Evolutionary conservation across 83 land plant genomes (phyloP).

Genomic region (Thuja plicata): DNA sequence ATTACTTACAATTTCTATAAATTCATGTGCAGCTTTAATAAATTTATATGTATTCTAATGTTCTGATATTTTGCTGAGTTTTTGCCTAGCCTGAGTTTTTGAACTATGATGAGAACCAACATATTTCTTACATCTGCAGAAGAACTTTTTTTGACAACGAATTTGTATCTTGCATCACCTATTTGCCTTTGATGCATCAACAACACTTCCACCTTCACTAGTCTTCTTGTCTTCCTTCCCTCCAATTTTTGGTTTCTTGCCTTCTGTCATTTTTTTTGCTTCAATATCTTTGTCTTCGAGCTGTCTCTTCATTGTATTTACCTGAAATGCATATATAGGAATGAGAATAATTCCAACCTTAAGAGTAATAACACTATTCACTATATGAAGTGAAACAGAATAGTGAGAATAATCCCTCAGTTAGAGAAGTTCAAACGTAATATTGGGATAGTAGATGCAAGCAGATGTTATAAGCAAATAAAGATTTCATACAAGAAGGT

Average conservation of each 20-base stretch:
- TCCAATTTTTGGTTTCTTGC: conserved; percentile 10
- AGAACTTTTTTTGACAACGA: not conserved
- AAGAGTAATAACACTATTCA: not conserved
- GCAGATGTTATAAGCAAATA: not conserved
- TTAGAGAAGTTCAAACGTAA: not conserved
- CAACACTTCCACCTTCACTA: not conserved
- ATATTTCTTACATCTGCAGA: not conserved
- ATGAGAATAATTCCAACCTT: not conserved
- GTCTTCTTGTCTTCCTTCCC: conserved; percentile 5
- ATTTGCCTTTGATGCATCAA: not conserved
- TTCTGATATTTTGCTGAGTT: no score
- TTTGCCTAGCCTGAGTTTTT: no score
- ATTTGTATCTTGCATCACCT: not conserved
- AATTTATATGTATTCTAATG: no score
- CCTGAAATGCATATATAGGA: not conserved
- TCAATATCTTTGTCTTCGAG: conserved; percentile 4
- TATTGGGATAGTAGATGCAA: not conserved
- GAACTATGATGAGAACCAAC: not conserved
- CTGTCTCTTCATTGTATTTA: conserved; percentile 3
- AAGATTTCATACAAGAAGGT: not conserved
- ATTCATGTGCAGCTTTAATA: no score
- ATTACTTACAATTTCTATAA: no score
- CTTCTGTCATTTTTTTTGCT: conserved; percentile 5
- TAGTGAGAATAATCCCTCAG: not conserved
- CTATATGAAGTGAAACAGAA: not conserved